Percentiles rank a stretch among this genome's conserved stretches.
These are phyloP conservation scores for Pythium aphanidermatum DNA, from an alignment of 352 stramenopile genomes.

Conservation along the genomic window DNA sequence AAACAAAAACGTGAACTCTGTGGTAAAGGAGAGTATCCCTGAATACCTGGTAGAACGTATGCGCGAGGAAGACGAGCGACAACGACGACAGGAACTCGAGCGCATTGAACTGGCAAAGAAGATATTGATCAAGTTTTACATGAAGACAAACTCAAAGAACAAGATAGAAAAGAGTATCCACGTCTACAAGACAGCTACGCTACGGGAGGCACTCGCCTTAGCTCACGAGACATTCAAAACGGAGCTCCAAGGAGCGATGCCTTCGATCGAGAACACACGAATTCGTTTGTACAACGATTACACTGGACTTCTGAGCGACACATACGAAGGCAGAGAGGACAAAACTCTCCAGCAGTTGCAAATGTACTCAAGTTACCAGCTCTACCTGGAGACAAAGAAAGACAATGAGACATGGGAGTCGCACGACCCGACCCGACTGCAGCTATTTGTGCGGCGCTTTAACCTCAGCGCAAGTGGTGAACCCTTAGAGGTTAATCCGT, in stretches of 20 bases:
- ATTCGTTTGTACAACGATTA: constrained; percentile 77
- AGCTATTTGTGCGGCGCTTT: constrained; percentile 71
- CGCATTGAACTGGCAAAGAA: constrained; percentile 70
- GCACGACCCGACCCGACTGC: constrained; percentile 55
- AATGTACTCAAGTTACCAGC: constrained; percentile 64
- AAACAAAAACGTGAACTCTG: constrained; percentile 62
- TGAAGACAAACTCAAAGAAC: constrained; percentile 60
- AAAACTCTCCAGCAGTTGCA: constrained; percentile 46
- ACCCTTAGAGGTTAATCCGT: not conserved
- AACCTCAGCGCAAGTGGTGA: constrained; percentile 19
- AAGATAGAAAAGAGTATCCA: constrained; percentile 65
- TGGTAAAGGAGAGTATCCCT: constrained; percentile 53
- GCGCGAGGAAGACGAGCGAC: constrained; percentile 54
- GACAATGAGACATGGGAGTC: constrained; percentile 55
- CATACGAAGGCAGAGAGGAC: constrained; percentile 50
- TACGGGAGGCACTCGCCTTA: constrained; percentile 38
- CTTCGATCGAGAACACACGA: constrained; percentile 47
- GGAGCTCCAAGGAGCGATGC: constrained; percentile 43
- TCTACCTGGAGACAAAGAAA: constrained; percentile 67
- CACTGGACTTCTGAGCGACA: constrained; percentile 55
- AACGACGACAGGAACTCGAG: constrained; percentile 48
- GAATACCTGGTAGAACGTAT: constrained; percentile 66
- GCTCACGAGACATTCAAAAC: constrained; percentile 51
- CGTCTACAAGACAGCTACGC: constrained; percentile 69
- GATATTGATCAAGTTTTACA: constrained; percentile 72